A percentile compares a stretch with the other conserved stretches of the same genome.
Evolutionary conservation across 352 stramenopile species (phyloP).

Genomic region (Pythium angustatum): DNA sequence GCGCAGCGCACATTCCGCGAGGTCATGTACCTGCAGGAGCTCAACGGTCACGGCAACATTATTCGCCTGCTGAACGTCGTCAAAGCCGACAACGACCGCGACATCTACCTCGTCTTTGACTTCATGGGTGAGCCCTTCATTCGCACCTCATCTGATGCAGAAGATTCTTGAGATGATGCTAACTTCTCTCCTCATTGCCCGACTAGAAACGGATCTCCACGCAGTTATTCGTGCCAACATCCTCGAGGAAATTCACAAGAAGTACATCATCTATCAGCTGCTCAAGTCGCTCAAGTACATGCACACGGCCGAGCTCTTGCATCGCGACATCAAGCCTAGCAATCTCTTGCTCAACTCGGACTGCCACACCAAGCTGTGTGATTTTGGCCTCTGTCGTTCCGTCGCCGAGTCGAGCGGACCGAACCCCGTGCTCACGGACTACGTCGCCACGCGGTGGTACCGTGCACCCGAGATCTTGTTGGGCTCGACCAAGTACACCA

Average conservation of each 20-base stretch:
- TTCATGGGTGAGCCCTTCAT: constrained; percentile 82
- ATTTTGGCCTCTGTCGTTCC: constrained; percentile 95
- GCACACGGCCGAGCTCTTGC: constrained; percentile 93
- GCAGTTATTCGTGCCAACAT: constrained; percentile 95
- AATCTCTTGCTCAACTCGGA: constrained; percentile 96
- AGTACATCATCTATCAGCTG: constrained; percentile 97
- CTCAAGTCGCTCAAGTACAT: constrained; percentile 97
- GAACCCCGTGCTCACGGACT: constrained; percentile 93
- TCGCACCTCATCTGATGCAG: background rate
- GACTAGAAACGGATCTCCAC: constrained; percentile 93
- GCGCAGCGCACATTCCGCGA: constrained; percentile 95
- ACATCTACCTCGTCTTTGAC: constrained; percentile 98
- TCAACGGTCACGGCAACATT: constrained; percentile 93
- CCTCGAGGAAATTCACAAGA: constrained; percentile 96
- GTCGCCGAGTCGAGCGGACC: constrained; percentile 84
- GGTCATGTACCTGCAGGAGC: constrained; percentile 95
- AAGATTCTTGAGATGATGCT: background rate
- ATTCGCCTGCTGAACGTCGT: constrained; percentile 93
- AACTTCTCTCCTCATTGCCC: background rate
- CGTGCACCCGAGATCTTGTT: constrained; percentile 95
- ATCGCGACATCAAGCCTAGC: constrained; percentile 96
- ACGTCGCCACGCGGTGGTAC: constrained; percentile 96
- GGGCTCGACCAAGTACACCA: constrained; percentile 92
- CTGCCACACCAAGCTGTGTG: constrained; percentile 95
- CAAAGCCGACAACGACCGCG: constrained; percentile 94